phyloP scores from a whole-genome alignment of 495 filamentous ascomycete genomes.

The Podospora appendiculata region DNA sequence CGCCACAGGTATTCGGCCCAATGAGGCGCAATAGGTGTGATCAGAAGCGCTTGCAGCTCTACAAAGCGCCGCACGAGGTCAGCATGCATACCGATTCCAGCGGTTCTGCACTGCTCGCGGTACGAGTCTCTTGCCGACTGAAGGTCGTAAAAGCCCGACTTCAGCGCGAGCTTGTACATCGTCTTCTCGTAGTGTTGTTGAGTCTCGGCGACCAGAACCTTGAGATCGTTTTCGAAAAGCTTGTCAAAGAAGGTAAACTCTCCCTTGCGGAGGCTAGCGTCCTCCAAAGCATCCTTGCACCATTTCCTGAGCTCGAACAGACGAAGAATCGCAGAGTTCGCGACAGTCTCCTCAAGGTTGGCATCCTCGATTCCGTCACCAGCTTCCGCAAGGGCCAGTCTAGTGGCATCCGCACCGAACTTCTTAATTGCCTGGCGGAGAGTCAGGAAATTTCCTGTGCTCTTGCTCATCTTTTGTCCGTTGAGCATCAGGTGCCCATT shows the following conservation, averaged over 20 bases:
- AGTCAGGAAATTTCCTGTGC: conserved; percentile 85
- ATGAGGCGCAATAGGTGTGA: conserved; percentile 69
- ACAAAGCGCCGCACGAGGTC: conserved; percentile 65
- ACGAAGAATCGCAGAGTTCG: conserved; percentile 81
- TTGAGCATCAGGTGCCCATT: conserved; percentile 90
- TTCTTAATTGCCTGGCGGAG: conserved; percentile 71
- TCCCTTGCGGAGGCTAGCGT: conserved; percentile 65
- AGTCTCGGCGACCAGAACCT: conserved; percentile 68
- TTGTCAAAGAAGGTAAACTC: conserved; percentile 74
- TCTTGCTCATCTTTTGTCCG: conserved; percentile 91
- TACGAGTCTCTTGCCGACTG: conserved; percentile 76
- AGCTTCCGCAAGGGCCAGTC: conserved; percentile 68
- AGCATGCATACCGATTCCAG: conserved; percentile 66
- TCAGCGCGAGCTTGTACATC: conserved; percentile 82
- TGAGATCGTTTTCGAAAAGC: conserved; percentile 91
- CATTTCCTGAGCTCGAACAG: conserved; percentile 83
- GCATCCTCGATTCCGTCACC: conserved; percentile 93
- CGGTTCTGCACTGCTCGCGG: conserved; percentile 59
- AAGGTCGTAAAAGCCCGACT: conserved; percentile 80
- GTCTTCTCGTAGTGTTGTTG: conserved; percentile 68
- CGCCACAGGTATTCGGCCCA: conserved; percentile 89
- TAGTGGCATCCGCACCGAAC: conserved; percentile 49
- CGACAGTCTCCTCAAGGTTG: conserved; percentile 94
- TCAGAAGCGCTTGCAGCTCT: conserved; percentile 41
- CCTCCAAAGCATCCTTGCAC: conserved; percentile 76